A percentile compares a stretch with the other conserved stretches of the same genome.
These are phyloP conservation scores for Boletus austroedulis DNA, from an alignment of 1,284 basidiomycete genomes.

Conservation along the genomic window DNA sequence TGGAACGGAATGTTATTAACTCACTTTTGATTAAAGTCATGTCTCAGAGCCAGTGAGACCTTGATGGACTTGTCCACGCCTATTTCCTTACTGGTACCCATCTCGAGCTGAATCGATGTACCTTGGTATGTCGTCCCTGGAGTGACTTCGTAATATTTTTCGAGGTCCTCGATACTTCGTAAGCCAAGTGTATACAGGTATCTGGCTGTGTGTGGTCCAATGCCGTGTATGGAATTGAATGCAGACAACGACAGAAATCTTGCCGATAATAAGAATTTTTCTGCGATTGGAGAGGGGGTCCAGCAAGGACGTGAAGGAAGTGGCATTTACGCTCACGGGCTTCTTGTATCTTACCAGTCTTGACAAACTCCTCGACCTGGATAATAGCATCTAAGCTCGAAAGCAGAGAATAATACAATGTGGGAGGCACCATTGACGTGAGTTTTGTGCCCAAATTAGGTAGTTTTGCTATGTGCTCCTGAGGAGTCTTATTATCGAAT, in stretches of 20 bases:
- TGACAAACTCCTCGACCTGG: conserved; percentile 63
- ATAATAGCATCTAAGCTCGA: background rate
- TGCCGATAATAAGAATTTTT: conserved; percentile 43
- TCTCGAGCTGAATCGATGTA: conserved; percentile 2
- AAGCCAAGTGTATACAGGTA: conserved; percentile 59
- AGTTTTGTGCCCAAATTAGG: conserved; percentile 64
- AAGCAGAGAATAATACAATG: background rate
- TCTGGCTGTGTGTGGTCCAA: conserved; percentile 66
- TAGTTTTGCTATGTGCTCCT: conserved; percentile 49
- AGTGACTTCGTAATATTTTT: conserved; percentile 57
- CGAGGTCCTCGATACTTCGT: conserved; percentile 59
- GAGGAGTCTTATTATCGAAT: conserved; percentile 44
- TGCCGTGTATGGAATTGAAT: conserved; percentile 68
- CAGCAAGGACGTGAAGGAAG: background rate
- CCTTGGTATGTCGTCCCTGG: conserved; percentile 12
- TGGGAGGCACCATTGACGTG: conserved; percentile 48
- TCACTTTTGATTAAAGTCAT: conserved; percentile 46
- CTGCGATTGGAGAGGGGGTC: conserved; percentile 36
- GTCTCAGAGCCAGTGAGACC: conserved; percentile 49
- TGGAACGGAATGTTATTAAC: background rate
- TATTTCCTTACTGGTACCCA: conserved; percentile 10
- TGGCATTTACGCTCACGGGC: conserved; percentile 43
- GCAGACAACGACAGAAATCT: conserved; percentile 55
- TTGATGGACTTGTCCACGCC: conserved; percentile 41
- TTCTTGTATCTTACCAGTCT: conserved; percentile 55